Evolutionary conservation across 2,329 filamentous ascomycete species (phyloP).

Genomic region (Harringtonia lauricola): DNA sequence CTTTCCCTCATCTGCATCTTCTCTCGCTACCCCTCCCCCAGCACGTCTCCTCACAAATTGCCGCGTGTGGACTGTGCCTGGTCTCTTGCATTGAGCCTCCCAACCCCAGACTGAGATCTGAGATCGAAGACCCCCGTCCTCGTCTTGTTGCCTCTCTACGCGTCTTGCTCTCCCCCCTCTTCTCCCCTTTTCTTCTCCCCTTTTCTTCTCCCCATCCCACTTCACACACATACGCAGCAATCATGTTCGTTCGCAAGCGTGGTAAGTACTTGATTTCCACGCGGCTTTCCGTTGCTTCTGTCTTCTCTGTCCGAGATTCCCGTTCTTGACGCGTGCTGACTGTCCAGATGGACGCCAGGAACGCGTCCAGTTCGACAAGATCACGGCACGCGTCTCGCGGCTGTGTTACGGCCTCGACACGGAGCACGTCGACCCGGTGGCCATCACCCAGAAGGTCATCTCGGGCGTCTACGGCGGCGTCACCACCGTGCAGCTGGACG

Average conservation of each 20-base stretch:
- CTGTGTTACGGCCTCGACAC: constrained; percentile 95
- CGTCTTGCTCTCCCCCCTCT: too few relatives aligned
- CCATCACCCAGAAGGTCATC: constrained; percentile 98
- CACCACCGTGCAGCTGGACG: constrained; percentile 90
- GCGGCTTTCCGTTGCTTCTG: neutral
- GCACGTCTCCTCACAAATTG: neutral
- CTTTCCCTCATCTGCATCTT: neutral
- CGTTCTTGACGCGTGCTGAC: neutral
- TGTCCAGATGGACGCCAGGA: constrained; percentile 90
- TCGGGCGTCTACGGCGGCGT: constrained; percentile 98
- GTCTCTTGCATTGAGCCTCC: neutral
- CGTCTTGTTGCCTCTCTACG: neutral
- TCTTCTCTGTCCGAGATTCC: neutral
- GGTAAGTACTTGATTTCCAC: constrained; percentile 30
- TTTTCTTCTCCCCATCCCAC: constrained; percentile 8
- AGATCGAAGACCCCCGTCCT: neutral
- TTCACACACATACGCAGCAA: constrained; percentile 7
- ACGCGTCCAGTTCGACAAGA: constrained; percentile 99
- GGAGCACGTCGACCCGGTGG: constrained; percentile 90
- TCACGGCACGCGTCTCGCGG: constrained; percentile 94
- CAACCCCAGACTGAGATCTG: too few relatives aligned
- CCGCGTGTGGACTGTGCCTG: neutral
- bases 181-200: neutral
- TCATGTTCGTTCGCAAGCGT: constrained; percentile 54
- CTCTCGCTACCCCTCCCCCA: constrained; percentile 1